These are phyloP conservation scores for Ceratocystis lukuohia DNA, from an alignment of 2,329 filamentous ascomycete species.

Conservation along the genomic window DNA sequence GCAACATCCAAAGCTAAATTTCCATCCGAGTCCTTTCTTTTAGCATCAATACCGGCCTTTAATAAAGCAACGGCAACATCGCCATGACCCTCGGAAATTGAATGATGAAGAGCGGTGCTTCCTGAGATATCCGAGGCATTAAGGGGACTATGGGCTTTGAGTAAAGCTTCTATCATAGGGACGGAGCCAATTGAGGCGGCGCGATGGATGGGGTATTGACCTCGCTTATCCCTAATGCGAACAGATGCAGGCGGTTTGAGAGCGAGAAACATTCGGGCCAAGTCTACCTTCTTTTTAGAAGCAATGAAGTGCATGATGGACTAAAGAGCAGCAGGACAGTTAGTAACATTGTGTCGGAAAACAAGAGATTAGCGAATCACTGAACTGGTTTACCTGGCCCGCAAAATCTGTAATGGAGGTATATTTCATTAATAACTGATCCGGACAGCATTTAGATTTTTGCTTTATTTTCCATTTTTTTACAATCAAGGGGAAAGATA, in stretches of 20 bases:
- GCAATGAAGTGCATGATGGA: constrained; percentile 84
- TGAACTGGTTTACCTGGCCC: constrained; percentile 40
- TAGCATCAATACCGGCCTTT: constrained; percentile 69
- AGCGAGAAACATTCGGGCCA: constrained; percentile 62
- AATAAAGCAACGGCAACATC: constrained; percentile 73
- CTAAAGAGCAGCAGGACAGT: constrained; percentile 29
- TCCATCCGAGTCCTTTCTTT: constrained; percentile 62
- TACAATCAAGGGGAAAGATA: no score
- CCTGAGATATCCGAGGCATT: constrained; percentile 74
- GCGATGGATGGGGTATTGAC: constrained; percentile 82
- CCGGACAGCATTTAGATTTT: not conserved
- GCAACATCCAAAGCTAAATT: constrained; percentile 64
- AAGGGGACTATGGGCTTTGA: constrained; percentile 65
- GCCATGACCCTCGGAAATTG: constrained; percentile 63
- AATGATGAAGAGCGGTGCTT: constrained; percentile 81
- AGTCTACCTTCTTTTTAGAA: constrained; percentile 77
- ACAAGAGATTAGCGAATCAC: not conserved
- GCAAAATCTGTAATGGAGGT: constrained; percentile 38
- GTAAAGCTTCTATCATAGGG: constrained; percentile 70
- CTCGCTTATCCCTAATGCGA: constrained; percentile 67
- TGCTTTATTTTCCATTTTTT: no score
- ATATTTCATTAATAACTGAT: constrained; percentile 19
- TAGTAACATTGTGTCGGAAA: not conserved
- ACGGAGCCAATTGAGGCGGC: constrained; percentile 80
- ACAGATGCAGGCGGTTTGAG: constrained; percentile 58